Conservation (phyloP, 768 basidiomycete species). For the Termitomyces sp. region DNA sequence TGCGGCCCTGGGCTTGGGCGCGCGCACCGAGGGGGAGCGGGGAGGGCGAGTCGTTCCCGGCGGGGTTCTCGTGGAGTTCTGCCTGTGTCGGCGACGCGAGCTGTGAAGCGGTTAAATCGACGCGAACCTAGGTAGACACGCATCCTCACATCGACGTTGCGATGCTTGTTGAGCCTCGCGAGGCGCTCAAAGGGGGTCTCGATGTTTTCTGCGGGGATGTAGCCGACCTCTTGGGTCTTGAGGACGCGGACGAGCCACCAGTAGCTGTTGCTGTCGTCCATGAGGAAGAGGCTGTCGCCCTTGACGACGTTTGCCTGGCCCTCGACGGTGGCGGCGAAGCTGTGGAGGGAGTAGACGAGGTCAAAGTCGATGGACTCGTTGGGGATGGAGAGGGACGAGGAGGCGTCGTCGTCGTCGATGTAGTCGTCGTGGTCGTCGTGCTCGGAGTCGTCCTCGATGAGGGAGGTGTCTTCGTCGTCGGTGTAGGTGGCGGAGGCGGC, state of each 20-base stretch:
- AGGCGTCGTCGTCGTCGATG: conserved; percentile 70
- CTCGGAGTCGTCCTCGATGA: conserved; percentile 82
- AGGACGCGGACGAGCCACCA: conserved; percentile 99
- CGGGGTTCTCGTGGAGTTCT: conserved; percentile 54
- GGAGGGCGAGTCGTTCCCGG: conserved; percentile 45
- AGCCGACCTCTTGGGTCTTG: conserved; percentile 97
- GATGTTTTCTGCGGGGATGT: conserved; percentile 98
- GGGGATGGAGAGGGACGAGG: conserved; percentile 80
- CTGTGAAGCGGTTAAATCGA: too few species aligned
- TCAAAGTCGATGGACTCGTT: conserved; percentile 93
- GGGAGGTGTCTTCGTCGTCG: conserved; percentile 74
- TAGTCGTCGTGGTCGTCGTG: conserved; percentile 66
- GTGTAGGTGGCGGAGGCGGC: conserved; percentile 35
- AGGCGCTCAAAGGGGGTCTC: conserved; percentile 97
- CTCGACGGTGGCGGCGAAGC: conserved; percentile 96
- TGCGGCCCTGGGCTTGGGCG: conserved; percentile 27
- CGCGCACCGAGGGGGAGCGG: conserved; percentile 37
- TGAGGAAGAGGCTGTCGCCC: conserved; percentile 91
- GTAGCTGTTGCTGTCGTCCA: conserved; percentile 98
- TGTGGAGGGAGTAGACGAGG: conserved; percentile 89
- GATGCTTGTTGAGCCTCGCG: conserved; percentile 92
- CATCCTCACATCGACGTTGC: conserved; percentile 86
- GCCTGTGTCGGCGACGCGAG: conserved; percentile 69
- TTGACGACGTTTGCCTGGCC: conserved; percentile 99
- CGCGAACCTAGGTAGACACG: not conserved